Percentiles rank a stretch among this genome's conserved stretches.
Conservation (phyloP, 768 basidiomycete genomes). For the Tulasnella sp. region DNA sequence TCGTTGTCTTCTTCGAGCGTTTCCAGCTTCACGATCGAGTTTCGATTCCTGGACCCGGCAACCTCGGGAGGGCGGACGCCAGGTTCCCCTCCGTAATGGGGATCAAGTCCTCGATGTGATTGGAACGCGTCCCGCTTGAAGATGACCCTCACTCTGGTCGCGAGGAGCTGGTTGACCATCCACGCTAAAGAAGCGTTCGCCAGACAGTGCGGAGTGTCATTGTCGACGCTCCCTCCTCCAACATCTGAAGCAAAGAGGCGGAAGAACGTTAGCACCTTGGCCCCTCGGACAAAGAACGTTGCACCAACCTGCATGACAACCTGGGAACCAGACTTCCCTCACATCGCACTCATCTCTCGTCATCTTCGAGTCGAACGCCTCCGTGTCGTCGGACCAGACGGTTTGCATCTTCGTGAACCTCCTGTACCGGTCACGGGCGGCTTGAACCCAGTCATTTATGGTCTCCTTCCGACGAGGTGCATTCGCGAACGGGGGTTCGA, state of each 20-base stretch:
- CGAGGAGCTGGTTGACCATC: conserved; percentile 48
- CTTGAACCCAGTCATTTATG: background rate
- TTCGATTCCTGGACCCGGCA: background rate
- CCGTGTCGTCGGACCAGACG: background rate
- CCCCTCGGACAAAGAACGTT: background rate
- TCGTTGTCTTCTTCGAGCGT: background rate
- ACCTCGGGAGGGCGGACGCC: background rate
- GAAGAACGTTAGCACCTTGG: background rate
- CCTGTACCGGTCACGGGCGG: background rate
- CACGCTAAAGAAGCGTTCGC: conserved; percentile 36
- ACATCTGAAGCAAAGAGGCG: conserved; percentile 31
- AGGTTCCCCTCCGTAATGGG: background rate
- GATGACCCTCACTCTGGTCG: conserved; percentile 58
- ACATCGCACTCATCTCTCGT: conserved; percentile 23
- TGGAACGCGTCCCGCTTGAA: conserved; percentile 43
- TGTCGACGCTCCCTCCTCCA: conserved; percentile 37
- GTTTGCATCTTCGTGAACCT: background rate
- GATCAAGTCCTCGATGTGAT: background rate
- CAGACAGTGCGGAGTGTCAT: conserved; percentile 30
- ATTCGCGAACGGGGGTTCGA: background rate
- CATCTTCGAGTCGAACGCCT: background rate
- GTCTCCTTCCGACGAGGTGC: background rate
- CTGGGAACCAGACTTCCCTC: conserved; percentile 40
- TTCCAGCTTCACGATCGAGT: background rate
- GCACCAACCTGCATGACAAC: conserved; percentile 37